Percentiles rank a stretch among this genome's conserved stretches.
Evolutionary conservation across 1,284 basidiomycete species (phyloP).

Genomic region (Cutaneotrichosporon sp.): DNA sequence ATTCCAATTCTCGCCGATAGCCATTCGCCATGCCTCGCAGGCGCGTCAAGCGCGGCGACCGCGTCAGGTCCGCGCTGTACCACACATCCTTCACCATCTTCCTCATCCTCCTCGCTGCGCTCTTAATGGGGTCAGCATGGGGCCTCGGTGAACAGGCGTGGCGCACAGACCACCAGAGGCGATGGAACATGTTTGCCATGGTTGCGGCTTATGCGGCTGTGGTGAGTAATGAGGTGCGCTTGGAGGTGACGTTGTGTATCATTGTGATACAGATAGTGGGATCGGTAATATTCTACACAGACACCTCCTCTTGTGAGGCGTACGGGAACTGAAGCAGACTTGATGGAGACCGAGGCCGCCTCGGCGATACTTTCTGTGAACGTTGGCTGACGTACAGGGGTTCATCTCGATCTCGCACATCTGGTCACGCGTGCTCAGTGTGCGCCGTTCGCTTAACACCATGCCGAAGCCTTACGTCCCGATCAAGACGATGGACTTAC

Average conservation of each 20-base stretch:
- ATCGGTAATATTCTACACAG: too few species aligned
- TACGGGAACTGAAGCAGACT: too few species aligned
- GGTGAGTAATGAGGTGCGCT: too few species aligned
- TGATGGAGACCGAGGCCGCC: too few species aligned
- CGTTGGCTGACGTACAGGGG: slow-evolving; percentile 13
- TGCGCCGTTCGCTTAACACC: slow-evolving; percentile 37
- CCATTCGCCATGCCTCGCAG: background rate
- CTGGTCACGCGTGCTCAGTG: slow-evolving; percentile 39
- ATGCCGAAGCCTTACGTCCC: slow-evolving; percentile 68
- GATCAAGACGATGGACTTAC: slow-evolving; percentile 61
- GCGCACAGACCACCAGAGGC: slow-evolving; percentile 32
- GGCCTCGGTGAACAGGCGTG: slow-evolving; percentile 44
- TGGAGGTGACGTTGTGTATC: too few species aligned
- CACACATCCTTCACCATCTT: slow-evolving; percentile 43
- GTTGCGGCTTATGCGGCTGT: slow-evolving; percentile 36
- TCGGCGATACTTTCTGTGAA: too few species aligned
- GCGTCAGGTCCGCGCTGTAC: slow-evolving; percentile 37
- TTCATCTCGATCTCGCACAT: slow-evolving; percentile 32
- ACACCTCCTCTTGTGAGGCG: too few species aligned
- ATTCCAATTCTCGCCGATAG: background rate
- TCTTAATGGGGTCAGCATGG: slow-evolving; percentile 38
- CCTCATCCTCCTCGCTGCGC: slow-evolving; percentile 33
- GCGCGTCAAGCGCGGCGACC: background rate
- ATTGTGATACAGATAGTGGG: too few species aligned
- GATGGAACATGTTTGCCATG: slow-evolving; percentile 44